Evolutionary conservation across 2,329 filamentous ascomycete species (phyloP), one percentile per base, ranked within the genome.

Genomic region (Pseudopithomyces chartarum): DNA sequence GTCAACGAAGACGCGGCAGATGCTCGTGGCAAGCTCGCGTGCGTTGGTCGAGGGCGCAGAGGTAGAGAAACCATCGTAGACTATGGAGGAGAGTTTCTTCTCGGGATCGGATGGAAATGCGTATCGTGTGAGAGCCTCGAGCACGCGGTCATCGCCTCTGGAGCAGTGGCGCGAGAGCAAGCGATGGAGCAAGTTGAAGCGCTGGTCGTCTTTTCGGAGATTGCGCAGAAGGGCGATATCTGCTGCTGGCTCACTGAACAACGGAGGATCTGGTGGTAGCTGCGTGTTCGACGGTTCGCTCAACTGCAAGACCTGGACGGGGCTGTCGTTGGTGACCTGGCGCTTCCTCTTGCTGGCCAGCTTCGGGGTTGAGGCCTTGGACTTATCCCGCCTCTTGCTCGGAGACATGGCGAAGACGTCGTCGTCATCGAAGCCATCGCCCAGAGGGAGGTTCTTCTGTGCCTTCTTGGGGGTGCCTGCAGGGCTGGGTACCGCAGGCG

Each of bases 361-460:
- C 47, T 87, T 89, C 0, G 90, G 90, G 1, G 85, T 87, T 11
- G 73, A 73, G 42, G 81, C 77, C 67, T 82, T 85, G 6, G 78
- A 76, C 60, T 77, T 79, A 8, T 76, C 74, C 46, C 73, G 75
- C 4, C 70, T 62, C 62, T 82, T 86, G 51, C 80, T 84, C 3
- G 85, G 85, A 2, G 85, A 87, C 1, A 80, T 70, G 59, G 82
- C 77, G 54, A 82, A 72, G 8, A 88, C 80, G 65, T 88, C 84
- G 54, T 83, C 81, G 57, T 91, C 86, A 57, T 93, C 90, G 65
- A 95, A 95, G 0, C 91, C 91, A 74, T 95, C 91, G 1, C 89
- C 84, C 48, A 90, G 78, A 1, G 83, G 80, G 75, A 84, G 84
- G 1, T 79, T 75, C 70, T 83, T 86, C 26, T 81, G 82, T 70